Percentiles rank a stretch among this genome's conserved stretches.
Conservation (phyloP, 495 filamentous ascomycete genomes). For the Neurospora terricola region DNA sequence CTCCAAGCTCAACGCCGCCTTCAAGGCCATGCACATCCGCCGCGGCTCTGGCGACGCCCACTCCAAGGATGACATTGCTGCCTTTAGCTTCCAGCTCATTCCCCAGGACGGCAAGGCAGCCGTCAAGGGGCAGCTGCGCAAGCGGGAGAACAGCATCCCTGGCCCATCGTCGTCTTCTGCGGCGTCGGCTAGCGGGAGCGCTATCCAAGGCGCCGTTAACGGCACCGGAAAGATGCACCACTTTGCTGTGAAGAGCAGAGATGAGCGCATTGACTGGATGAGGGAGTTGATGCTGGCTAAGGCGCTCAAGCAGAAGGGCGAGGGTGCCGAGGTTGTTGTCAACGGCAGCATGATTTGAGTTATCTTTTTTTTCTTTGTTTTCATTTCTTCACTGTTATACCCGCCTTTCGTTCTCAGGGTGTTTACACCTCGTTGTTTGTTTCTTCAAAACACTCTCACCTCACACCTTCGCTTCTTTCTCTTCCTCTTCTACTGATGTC, state of each 20-base stretch:
- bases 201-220: slow-evolving; percentile 26
- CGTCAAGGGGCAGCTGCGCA: slow-evolving; percentile 23
- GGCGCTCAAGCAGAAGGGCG: slow-evolving; percentile 70
- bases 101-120: slow-evolving; percentile 52
- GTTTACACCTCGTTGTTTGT: not conserved
- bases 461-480: slow-evolving; percentile 5
- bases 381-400: slow-evolving; percentile 6
- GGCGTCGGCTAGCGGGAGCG: slow-evolving; percentile 1
- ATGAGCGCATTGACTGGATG: slow-evolving; percentile 98
- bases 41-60: slow-evolving; percentile 41
- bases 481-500: slow-evolving; percentile 6
- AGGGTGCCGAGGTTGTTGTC: slow-evolving; percentile 69
- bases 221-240: slow-evolving; percentile 82
- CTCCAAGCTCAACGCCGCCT: slow-evolving; percentile 75
- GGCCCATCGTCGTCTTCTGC: slow-evolving; percentile 1
- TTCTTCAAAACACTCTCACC: not conserved
- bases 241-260: slow-evolving; percentile 77
- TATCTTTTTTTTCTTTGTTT: not conserved
- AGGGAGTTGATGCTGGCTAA: slow-evolving; percentile 94
- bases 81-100: slow-evolving; percentile 87
- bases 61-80: slow-evolving; percentile 40
- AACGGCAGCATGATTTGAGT: slow-evolving; percentile 69
- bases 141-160: slow-evolving; percentile 30
- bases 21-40: slow-evolving; percentile 69
- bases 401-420: slow-evolving; percentile 1